A percentile compares a stretch with the other conserved stretches of the same genome.
These are phyloP conservation scores for Salix brachista DNA, from an alignment of 345 rosid species.

Conservation along the genomic window DNA sequence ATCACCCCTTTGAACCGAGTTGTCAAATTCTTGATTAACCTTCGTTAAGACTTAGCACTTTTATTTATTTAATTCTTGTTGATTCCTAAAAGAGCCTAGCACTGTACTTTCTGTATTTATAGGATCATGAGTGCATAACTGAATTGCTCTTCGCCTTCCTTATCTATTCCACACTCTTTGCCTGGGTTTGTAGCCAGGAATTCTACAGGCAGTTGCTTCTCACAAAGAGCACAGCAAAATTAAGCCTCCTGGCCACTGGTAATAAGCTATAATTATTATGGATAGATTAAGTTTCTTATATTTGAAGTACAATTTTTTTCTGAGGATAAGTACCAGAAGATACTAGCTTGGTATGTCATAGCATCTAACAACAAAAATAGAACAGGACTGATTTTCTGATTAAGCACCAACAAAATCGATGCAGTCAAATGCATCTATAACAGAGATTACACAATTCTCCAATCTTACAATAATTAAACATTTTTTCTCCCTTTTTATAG, in stretches of 20 bases:
- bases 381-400: too few species aligned
- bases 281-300: neutral
- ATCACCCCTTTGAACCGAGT: too few species aligned
- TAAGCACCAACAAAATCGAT: too few species aligned
- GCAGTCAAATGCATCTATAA: neutral
- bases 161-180: neutral
- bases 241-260: neutral
- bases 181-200: neutral
- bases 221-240: neutral
- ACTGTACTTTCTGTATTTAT: neutral
- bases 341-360: neutral
- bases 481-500: neutral
- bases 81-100: neutral
- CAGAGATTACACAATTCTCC: neutral
- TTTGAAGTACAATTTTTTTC: neutral
- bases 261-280: neutral
- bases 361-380: neutral
- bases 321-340: neutral
- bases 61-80: too few species aligned
- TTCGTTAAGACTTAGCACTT: too few species aligned
- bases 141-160: neutral
- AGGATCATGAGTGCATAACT: neutral
- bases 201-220: neutral
- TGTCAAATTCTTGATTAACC: too few species aligned
- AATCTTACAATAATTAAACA: neutral